Percentiles rank a stretch among this genome's conserved stretches.
Evolutionary conservation across 2,329 filamentous ascomycete genomes (phyloP).

Genomic region (Aspergillus aculeatinus): DNA sequence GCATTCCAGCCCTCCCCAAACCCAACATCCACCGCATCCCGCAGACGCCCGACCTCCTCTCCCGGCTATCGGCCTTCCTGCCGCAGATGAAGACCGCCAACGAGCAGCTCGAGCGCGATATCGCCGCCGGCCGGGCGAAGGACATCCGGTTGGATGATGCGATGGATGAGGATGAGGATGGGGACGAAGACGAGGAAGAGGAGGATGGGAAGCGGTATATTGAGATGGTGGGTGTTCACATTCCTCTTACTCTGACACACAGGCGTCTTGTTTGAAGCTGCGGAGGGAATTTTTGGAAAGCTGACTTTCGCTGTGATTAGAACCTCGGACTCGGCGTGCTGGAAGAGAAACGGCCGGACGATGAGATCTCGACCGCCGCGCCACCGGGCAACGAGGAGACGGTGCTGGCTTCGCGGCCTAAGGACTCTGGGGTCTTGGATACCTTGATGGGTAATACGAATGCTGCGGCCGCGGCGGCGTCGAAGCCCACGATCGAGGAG

Average conservation of each 20-base stretch:
- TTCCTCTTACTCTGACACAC: neutral
- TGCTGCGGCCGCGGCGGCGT: conserved; percentile 17
- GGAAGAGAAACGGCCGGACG: conserved; percentile 36
- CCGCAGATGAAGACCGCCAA: conserved; percentile 46
- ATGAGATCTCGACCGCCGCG: conserved; percentile 2
- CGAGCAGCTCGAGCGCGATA: conserved; percentile 40
- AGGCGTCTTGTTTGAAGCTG: neutral
- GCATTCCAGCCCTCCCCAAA: conserved; percentile 32
- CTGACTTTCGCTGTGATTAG: conserved; percentile 19
- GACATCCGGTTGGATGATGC: conserved; percentile 38
- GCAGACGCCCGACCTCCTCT: conserved; percentile 31
- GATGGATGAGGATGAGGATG: conserved; percentile 31
- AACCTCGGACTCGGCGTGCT: conserved; percentile 48
- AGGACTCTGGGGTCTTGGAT: conserved; percentile 34
- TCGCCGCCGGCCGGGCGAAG: conserved; percentile 33
- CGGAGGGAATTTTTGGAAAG: neutral
- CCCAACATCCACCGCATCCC: conserved; percentile 34
- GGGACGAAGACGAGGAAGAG: conserved; percentile 33
- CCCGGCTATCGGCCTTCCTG: conserved; percentile 42
- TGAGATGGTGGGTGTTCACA: conserved; percentile 39
- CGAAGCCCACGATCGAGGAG: conserved; percentile 41
- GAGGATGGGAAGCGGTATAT: conserved; percentile 39
- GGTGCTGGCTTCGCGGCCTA: conserved; percentile 14
- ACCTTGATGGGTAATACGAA: conserved; percentile 39
- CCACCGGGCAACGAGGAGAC: conserved; percentile 20